Conservation (phyloP, 305 asterid genomes). For the Caryopteris hybrid region DNA sequence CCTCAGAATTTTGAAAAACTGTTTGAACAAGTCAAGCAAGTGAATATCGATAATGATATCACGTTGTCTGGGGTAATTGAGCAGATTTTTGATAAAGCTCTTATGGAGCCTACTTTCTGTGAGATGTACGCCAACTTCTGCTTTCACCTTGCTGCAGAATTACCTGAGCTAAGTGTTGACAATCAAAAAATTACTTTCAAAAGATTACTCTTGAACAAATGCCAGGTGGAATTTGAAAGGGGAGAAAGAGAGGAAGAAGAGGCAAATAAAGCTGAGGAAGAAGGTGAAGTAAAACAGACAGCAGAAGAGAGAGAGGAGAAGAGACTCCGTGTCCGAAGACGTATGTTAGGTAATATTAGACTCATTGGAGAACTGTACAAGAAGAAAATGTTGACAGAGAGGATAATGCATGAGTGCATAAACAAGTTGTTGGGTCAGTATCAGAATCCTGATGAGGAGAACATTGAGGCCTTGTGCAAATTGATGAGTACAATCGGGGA, state of each 20-base stretch:
- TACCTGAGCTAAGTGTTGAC: slow-evolving; percentile 66
- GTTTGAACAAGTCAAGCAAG: slow-evolving; percentile 65
- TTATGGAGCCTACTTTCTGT: slow-evolving; percentile 85
- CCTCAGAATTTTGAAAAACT: slow-evolving; percentile 82
- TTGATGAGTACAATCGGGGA: slow-evolving; percentile 86
- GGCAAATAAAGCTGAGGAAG: slow-evolving; percentile 53
- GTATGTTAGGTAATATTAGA: slow-evolving; percentile 81
- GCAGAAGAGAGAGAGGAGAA: slow-evolving; percentile 64
- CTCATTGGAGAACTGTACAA: slow-evolving; percentile 81
- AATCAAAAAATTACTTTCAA: slow-evolving; percentile 60
- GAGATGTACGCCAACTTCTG: slow-evolving; percentile 89
- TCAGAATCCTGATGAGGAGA: slow-evolving; percentile 76
- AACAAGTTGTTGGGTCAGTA: slow-evolving; percentile 60
- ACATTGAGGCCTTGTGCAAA: slow-evolving; percentile 76
- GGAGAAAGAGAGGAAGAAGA: slow-evolving; percentile 81
- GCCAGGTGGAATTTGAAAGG: slow-evolving; percentile 83
- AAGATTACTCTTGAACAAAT: slow-evolving; percentile 63
- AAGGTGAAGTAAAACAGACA: slow-evolving; percentile 54
- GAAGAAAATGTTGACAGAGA: slow-evolving; percentile 75
- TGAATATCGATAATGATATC: slow-evolving; percentile 53
- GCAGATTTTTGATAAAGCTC: slow-evolving; percentile 82
- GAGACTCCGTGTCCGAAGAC: slow-evolving; percentile 49
- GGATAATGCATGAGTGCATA: slow-evolving; percentile 78
- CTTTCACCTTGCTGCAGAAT: slow-evolving; percentile 59
- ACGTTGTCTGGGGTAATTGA: slow-evolving; percentile 71